A percentile compares a stretch with the other conserved stretches of the same genome.
Conservation (phyloP, 495 filamentous ascomycete species). For the Xylaria flabelliformis region DNA sequence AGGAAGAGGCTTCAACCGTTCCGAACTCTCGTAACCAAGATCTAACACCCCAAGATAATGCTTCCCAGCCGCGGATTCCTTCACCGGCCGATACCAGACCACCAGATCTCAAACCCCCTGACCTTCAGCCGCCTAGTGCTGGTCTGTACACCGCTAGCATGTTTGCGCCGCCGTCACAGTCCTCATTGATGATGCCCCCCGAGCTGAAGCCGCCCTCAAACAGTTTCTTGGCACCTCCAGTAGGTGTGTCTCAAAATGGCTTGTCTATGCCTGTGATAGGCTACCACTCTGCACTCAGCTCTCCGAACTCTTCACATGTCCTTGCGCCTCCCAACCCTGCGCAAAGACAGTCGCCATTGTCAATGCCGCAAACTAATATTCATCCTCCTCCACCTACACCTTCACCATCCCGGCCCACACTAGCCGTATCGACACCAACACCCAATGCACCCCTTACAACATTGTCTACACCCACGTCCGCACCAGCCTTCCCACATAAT, state of each 20-base stretch:
- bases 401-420: slow-evolving; percentile 19
- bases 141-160: slow-evolving; percentile 40
- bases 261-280: slow-evolving; percentile 44
- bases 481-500: slow-evolving; percentile 15
- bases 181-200: slow-evolving; percentile 41
- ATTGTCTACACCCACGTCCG: slow-evolving; percentile 3
- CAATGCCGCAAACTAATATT: slow-evolving; percentile 42
- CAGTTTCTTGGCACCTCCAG: slow-evolving; percentile 52
- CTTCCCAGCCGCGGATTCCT: slow-evolving; percentile 6
- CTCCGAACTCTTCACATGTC: slow-evolving; percentile 40
- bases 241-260: slow-evolving; percentile 36
- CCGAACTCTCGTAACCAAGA: slow-evolving; percentile 28
- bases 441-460: slow-evolving; percentile 28
- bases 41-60: slow-evolving; percentile 32
- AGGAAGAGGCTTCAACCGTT: slow-evolving; percentile 12
- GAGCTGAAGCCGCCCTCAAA: slow-evolving; percentile 43
- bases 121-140: slow-evolving; percentile 35
- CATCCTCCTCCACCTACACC: slow-evolving; percentile 29
- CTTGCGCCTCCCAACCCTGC: slow-evolving; percentile 54
- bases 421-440: slow-evolving; percentile 20
- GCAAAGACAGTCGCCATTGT: slow-evolving; percentile 49
- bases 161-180: slow-evolving; percentile 41
- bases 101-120: slow-evolving; percentile 31
- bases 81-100: slow-evolving; percentile 20
- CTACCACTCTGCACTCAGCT: slow-evolving; percentile 30